These are phyloP conservation scores for Sporopachydermia lactativora DNA, from an alignment of 805 yeast species.

Conservation along the genomic window DNA sequence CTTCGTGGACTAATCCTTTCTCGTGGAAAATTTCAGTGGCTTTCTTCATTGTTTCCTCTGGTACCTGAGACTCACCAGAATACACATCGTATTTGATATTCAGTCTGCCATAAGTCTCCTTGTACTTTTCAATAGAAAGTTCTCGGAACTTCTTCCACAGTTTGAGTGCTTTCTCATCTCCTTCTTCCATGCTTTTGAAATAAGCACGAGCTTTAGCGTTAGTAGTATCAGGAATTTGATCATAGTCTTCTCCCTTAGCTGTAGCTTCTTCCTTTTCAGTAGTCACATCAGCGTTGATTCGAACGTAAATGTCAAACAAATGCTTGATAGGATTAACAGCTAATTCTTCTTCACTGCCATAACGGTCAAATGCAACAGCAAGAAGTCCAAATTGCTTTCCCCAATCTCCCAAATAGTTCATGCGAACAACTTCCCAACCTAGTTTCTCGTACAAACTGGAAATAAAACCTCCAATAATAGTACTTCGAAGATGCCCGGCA, in stretches of 20 bases:
- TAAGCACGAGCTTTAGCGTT: conserved; percentile 78
- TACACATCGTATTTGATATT: conserved; percentile 80
- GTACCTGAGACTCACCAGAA: conserved; percentile 93
- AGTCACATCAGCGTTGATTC: conserved; percentile 62
- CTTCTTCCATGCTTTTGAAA: conserved; percentile 87
- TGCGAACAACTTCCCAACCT: conserved; percentile 86
- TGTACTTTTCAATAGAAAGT: conserved; percentile 76
- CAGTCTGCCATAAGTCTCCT: conserved; percentile 79
- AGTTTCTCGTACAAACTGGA: conserved; percentile 78
- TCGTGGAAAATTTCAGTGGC: conserved; percentile 52
- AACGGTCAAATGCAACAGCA: conserved; percentile 82
- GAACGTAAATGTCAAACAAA: conserved; percentile 86
- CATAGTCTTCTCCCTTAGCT: conserved; percentile 28
- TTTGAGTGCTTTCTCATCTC: conserved; percentile 63
- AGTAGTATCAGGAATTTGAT: conserved; percentile 21
- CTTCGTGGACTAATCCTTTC: conserved; percentile 64
- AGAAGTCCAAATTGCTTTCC: conserved; percentile 96
- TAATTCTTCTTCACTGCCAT: conserved; percentile 67
- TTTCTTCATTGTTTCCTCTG: conserved; percentile 51
- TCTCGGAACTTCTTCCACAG: conserved; percentile 85
- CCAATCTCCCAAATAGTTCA: conserved; percentile 98
- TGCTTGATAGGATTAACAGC: conserved; percentile 80
- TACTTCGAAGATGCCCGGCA: conserved; percentile 96
- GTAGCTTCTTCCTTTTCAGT: conserved; percentile 44
- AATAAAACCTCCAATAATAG: conserved; percentile 94